Evolutionary conservation across 306 rosid species (phyloP).

Genomic region (Cyclanthera cordifolia): DNA sequence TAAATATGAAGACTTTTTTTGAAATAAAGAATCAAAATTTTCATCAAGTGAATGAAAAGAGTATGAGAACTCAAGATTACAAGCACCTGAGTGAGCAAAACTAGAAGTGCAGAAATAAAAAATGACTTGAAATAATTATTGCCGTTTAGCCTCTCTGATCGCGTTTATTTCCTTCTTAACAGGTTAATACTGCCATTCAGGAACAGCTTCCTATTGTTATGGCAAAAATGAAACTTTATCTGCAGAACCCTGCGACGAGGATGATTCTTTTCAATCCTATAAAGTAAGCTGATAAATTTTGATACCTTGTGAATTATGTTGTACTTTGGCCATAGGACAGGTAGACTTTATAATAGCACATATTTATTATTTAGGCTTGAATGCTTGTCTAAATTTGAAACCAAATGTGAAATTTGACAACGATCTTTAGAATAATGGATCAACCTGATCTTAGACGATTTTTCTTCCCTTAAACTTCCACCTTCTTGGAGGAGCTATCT

Average conservation of each 20-base stretch:
- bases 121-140: background rate
- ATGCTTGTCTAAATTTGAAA: background rate
- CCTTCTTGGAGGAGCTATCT: background rate
- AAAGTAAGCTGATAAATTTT: constrained; percentile 42
- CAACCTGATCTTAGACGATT: background rate
- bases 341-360: background rate
- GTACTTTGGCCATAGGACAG: background rate
- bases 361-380: background rate
- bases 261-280: constrained; percentile 92
- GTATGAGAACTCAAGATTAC: too few species aligned
- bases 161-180: constrained; percentile 16
- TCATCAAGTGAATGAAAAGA: too few species aligned
- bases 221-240: constrained; percentile 87
- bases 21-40: too few species aligned
- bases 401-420: background rate
- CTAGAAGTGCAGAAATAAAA: too few species aligned
- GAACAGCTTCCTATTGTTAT: constrained; percentile 69
- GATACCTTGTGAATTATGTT: background rate
- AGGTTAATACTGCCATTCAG: constrained; percentile 70
- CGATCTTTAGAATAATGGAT: background rate
- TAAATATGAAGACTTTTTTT: background rate
- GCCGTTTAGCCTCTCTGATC: constrained; percentile 9
- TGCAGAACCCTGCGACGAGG: constrained; percentile 76
- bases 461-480: background rate
- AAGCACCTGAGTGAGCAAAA: too few species aligned